Evolutionary conservation across 1,139 yeast species (phyloP), one percentile per base, ranked within the genome.

Genomic region (Blastobotrys serpentis): DNA sequence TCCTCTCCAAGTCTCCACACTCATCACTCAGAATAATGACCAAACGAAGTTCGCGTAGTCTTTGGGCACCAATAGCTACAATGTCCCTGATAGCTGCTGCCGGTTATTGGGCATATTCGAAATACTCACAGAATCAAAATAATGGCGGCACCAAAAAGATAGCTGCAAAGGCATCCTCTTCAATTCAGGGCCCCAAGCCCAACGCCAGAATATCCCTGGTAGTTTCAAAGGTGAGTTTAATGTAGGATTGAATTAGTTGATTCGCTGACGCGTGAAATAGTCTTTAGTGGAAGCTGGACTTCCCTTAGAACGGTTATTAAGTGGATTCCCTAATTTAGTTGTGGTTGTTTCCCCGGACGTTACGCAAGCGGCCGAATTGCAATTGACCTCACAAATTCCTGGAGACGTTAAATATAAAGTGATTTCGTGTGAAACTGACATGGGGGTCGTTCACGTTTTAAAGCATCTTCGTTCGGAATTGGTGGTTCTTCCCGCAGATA

Each of bases 391-490:
- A 18, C 63, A 60, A 47, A 48, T 60, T 25, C 52, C 59, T 1
- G 18, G 42, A 2, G 52, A 51, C 7, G 54, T 57, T 23, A 50
- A 49, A 19, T 59, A 55, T 46, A 55, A 61, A 34, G 55, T 65
- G 37, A 61, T 65, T 22, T 61, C 62, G 14, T 63, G 67, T 29
- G 66, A 64, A 43, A 63, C 68, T 4, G 56, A 54, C 22, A 50
- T 55, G 17, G 69, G 69, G 10, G 55, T 63, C 43, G 50, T 56
- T 4, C 69, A 65, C 47, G 60, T 65, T 17, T 52, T 64, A 23
- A 65, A 65, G 51, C 69, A 65, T 43, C 48, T 65, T 22, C 53
- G 65, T 19, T 57, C 69, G 2, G 61, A 62, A 19, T 48, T 56
- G 42, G 64, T 59, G 18, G 54, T 63, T 6, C 47, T 63, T 2